phyloP scores from a whole-genome alignment of 257 asterid species.

The Solanum appendiculatum region DNA sequence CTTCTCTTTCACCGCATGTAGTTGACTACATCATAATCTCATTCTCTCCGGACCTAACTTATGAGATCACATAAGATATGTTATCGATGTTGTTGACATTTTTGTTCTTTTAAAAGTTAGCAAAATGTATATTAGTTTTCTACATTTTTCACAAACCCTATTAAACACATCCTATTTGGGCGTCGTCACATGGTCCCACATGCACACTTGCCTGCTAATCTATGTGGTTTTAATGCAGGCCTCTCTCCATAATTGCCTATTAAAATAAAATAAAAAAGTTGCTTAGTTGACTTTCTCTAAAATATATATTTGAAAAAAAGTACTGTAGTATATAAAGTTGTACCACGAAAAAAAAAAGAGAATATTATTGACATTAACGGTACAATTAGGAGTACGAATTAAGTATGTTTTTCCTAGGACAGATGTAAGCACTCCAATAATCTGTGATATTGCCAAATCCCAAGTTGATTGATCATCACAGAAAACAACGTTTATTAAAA shows the following conservation, averaged over 20 bases:
- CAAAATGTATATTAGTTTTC: background rate
- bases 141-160: background rate
- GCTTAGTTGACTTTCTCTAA: background rate
- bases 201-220: background rate
- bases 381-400: background rate
- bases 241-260: background rate
- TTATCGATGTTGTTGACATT: background rate
- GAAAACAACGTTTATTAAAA: background rate
- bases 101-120: background rate
- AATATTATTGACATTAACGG: background rate
- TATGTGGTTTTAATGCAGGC: background rate
- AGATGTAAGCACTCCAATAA: background rate
- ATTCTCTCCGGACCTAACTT: background rate
- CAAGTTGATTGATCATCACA: background rate
- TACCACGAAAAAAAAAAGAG: background rate
- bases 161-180: background rate
- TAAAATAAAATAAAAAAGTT: background rate
- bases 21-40: too few relatives aligned
- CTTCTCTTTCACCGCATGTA: too few relatives aligned
- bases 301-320: background rate
- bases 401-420: background rate
- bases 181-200: background rate
- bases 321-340: background rate
- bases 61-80: background rate
- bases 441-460: background rate